Conservation (phyloP, 257 asterid genomes). For the Orobanche coerulescens region DNA sequence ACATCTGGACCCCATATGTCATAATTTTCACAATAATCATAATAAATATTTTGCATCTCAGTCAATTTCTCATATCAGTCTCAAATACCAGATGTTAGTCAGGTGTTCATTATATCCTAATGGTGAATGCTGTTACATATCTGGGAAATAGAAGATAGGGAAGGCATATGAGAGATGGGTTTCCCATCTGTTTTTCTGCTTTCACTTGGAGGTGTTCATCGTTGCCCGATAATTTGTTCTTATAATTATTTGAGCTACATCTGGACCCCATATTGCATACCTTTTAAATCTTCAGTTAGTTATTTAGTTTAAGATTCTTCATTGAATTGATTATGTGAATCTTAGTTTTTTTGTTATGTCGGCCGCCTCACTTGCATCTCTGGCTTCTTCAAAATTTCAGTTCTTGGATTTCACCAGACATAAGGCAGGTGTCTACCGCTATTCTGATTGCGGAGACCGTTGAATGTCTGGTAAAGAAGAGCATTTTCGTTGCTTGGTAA, state of each 20-base stretch:
- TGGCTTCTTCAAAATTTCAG: background rate
- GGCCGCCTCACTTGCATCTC: no score
- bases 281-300: background rate
- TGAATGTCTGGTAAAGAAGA: constrained; percentile 30
- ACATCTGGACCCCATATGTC: constrained; percentile 35
- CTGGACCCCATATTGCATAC: constrained; percentile 31
- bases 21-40: no score
- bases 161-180: constrained; percentile 23
- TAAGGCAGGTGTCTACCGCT: constrained; percentile 31
- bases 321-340: no score
- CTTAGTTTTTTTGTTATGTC: no score
- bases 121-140: constrained; percentile 38
- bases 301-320: background rate
- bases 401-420: constrained; percentile 13
- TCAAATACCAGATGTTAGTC: constrained; percentile 29
- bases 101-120: constrained; percentile 25
- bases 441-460: constrained; percentile 31
- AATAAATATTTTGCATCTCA: no score
- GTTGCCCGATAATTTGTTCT: constrained; percentile 28
- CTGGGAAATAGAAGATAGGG: constrained; percentile 37
- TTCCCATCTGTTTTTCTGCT: constrained; percentile 27
- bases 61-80: background rate
- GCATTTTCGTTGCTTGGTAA: constrained; percentile 30
- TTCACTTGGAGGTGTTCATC: constrained; percentile 42
- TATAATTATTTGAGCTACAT: constrained; percentile 36